Base-by-base conservation (phyloP, 768 basidiomycete genomes). In the Tylopilus subfusipes region DNA sequence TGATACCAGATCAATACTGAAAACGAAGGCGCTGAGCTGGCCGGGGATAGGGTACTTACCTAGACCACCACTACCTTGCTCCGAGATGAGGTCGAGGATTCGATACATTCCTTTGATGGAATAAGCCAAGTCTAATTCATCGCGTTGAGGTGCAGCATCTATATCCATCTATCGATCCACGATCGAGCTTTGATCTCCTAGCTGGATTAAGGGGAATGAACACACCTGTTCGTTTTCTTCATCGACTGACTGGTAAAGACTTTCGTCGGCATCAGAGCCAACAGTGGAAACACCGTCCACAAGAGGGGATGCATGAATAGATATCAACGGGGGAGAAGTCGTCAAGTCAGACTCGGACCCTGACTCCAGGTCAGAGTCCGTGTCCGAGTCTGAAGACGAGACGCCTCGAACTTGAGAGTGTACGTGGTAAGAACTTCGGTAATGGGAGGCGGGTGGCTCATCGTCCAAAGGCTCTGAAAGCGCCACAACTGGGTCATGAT, bases 61-160 rank as follows among this genome's bases (percentile, higher is more conserved):
- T 6, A 82, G 71, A 1, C 82, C 80, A 5, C 78, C 75, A 33
- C 74, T 80, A 1, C 76, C 76, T 43, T 74, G 69, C 54, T 84
- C 83, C 12, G 66, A 74, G 55, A 82, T 77, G 14, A 84, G 68
- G 48, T 83, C 82, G 5, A 83, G 68, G 31, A 84, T 72, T 7
- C 79, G 74, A 64, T 77, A 81, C 71, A 82, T 70, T n/a, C 76
- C 78, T 44, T 69, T 66, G 58, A 83, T 68, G 4, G 61, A 72
- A 51, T 48, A 49, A 10, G 55, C 56, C 47, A 70, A 43, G 29
- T 72, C 71, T 16, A 45, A 30, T 36, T 43, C 57, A 33, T 66
- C 58, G 3, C 14, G 49, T 27, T 56, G 50, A 21, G 40, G 45
- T 0, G 24, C 42, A 14, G 3, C 6, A 11, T 66, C 59, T 11